phyloP scores from a whole-genome alignment of 2,329 filamentous ascomycete species.

The Colletotrichum sp. region DNA sequence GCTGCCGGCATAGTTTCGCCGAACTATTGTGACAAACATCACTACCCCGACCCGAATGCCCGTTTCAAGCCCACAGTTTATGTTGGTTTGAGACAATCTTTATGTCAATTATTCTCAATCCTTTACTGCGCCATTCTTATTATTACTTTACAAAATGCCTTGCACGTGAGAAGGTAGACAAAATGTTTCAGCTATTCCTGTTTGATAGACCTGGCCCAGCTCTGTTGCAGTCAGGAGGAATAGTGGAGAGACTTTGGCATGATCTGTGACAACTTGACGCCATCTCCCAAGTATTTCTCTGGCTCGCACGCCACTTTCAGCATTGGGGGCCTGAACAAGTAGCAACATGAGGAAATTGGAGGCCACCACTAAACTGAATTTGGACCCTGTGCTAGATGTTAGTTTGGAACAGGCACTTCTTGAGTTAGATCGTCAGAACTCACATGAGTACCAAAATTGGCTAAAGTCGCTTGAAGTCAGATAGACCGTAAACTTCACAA shows the following conservation, averaged over 20 bases:
- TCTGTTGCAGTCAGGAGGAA: background rate
- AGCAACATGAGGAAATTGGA: background rate
- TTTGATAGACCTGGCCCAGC: background rate
- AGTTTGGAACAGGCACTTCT: background rate
- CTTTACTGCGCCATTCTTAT: background rate
- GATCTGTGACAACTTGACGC: background rate
- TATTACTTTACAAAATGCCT: background rate
- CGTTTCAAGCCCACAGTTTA: too few relatives aligned
- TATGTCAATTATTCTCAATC: background rate
- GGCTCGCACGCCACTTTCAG: background rate
- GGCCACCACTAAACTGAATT: background rate
- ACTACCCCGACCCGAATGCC: background rate
- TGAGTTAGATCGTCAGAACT: rapidly evolving
- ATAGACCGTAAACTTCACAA: background rate
- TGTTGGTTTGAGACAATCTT: background rate
- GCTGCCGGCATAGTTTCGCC: background rate
- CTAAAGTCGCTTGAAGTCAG: background rate
- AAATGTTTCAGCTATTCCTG: background rate
- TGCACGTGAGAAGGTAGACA: background rate
- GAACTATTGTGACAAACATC: rapidly evolving
- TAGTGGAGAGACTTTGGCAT: background rate
- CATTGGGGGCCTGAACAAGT: background rate
- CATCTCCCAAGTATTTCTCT: background rate
- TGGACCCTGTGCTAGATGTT: background rate
- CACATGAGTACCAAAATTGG: background rate